A percentile compares a stretch with the other conserved stretches of the same genome.
phyloP scores from a whole-genome alignment of 257 asterid genomes.

The Nemophila menziesii region DNA sequence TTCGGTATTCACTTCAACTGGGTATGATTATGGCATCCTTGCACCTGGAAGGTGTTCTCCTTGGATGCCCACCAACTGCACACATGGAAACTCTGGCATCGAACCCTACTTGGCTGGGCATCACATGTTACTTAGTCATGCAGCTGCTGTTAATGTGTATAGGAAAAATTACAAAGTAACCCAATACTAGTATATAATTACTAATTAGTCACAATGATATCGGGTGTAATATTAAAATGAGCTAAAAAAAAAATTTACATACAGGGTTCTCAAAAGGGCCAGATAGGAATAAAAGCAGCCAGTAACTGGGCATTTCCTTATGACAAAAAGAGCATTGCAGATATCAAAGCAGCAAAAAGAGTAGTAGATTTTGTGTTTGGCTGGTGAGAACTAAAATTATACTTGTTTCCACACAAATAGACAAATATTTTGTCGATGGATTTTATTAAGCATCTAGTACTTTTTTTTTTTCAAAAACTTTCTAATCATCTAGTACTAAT shows the following conservation, averaged over 20 bases:
- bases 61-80: slow-evolving; percentile 23
- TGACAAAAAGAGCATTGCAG: slow-evolving; percentile 9
- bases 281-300: slow-evolving; percentile 28
- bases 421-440: no score
- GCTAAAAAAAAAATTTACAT: no score
- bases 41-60: slow-evolving; percentile 56
- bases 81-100: slow-evolving; percentile 32
- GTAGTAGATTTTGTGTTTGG: slow-evolving; percentile 25
- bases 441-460: no score
- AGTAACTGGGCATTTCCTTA: slow-evolving; percentile 24
- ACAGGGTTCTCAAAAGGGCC: slow-evolving; percentile 32
- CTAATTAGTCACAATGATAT: no score
- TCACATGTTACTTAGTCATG: slow-evolving; percentile 42
- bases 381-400: background rate
- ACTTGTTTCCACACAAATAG: no score
- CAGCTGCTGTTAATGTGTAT: slow-evolving; percentile 27
- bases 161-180: slow-evolving; percentile 35
- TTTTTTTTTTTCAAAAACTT: no score
- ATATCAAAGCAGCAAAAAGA: slow-evolving; percentile 24
- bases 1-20: slow-evolving; percentile 9
- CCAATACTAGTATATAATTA: no score
- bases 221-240: no score
- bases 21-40: slow-evolving; percentile 30
- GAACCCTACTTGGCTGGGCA: slow-evolving; percentile 62
- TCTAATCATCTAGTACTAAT: no score